phyloP scores from a whole-genome alignment of 2,329 filamentous ascomycete species.

The Didymellaceae sp. region DNA sequence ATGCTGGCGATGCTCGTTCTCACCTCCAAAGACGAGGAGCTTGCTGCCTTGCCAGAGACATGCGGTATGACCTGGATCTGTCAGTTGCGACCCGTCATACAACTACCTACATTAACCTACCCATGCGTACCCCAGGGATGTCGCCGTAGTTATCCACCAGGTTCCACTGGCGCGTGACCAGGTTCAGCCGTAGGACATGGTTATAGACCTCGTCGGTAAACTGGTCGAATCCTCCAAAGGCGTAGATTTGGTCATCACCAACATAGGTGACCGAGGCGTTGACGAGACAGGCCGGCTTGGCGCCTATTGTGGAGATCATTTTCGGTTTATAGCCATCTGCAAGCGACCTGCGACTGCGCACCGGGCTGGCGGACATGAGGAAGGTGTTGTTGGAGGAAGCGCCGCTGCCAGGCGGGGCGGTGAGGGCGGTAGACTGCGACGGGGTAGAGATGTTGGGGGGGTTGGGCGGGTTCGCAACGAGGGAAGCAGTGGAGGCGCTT shows the following conservation, averaged over 20 bases:
- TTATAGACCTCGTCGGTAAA: conserved; percentile 99
- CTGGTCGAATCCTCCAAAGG: conserved; percentile 97
- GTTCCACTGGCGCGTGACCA: conserved; percentile 89
- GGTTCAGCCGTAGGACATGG: conserved; percentile 88
- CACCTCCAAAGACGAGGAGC: conserved; percentile 94
- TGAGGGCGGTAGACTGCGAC: conserved; percentile 53
- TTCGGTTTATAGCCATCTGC: conserved; percentile 82
- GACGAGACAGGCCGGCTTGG: conserved; percentile 88
- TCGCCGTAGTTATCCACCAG: conserved; percentile 98
- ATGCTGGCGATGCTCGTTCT: conserved; percentile 96
- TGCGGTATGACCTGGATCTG: conserved; percentile 79
- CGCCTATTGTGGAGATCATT: conserved; percentile 67
- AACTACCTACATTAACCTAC: conserved; percentile 55
- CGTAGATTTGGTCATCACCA: conserved; percentile 95
- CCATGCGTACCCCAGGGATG: conserved; percentile 96
- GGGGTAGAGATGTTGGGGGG: conserved; percentile 43
- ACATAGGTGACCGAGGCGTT: conserved; percentile 99
- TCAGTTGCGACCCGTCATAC: conserved; percentile 10
- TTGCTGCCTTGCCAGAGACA: conserved; percentile 94
- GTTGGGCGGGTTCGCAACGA: conserved; percentile 23
- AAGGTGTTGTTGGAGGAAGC: conserved; percentile 78
- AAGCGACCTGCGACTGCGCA: conserved; percentile 56
- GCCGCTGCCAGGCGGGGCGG: conserved; percentile 57
- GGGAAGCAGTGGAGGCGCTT: conserved; percentile 28
- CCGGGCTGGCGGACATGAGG: conserved; percentile 81